Percentiles rank a stretch among this genome's conserved stretches.
These are phyloP conservation scores for Sclerotinia glacialis DNA, from an alignment of 2,329 filamentous ascomycete genomes.

Conservation along the genomic window DNA sequence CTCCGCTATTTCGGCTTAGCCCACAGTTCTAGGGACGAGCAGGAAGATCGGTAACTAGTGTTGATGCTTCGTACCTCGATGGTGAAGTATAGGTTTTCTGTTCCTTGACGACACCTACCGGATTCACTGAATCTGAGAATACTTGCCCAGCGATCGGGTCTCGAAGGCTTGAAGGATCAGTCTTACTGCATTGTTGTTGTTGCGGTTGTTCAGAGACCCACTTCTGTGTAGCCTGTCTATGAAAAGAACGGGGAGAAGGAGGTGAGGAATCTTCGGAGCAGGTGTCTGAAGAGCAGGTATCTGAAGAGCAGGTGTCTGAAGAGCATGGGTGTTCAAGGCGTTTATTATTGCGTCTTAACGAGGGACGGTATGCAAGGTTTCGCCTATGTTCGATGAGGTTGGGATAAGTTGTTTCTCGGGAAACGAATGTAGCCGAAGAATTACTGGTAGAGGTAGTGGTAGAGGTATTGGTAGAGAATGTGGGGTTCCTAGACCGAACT, in stretches of 20 bases:
- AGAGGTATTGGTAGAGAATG: not conserved
- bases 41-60: not conserved
- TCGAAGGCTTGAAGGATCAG: too few species aligned
- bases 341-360: not conserved
- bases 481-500: not conserved
- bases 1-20: too few species aligned
- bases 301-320: not conserved
- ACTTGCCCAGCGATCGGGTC: not conserved
- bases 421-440: rapidly evolving
- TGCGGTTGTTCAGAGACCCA: not conserved
- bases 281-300: not conserved
- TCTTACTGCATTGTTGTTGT: too few species aligned
- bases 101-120: not conserved
- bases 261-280: too few species aligned
- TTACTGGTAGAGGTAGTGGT: not conserved
- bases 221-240: too few species aligned
- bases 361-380: rapidly evolving
- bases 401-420: too few species aligned
- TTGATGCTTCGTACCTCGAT: too few species aligned
- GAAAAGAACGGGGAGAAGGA: too few species aligned
- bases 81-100: not conserved
- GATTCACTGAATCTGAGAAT: not conserved
- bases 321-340: not conserved
- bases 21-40: too few species aligned
- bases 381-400: too few species aligned